phyloP scores from a whole-genome alignment of 345 rosid genomes.

The Psidium guajava region DNA sequence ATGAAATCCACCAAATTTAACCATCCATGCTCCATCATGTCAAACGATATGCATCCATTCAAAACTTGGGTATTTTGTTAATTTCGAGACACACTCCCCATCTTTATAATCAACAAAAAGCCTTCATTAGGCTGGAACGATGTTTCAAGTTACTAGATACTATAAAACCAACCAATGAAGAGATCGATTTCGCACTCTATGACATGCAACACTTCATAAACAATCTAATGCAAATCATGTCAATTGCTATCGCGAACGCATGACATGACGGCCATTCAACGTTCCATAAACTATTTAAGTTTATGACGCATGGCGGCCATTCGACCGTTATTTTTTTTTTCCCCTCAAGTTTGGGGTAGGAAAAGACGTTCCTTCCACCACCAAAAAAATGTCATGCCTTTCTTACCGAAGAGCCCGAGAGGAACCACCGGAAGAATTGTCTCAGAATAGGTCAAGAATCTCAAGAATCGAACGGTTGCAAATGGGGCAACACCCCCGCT shows the following conservation, averaged over 20 bases:
- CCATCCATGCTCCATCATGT: background rate
- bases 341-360: background rate
- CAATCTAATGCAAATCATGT: background rate
- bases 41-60: background rate
- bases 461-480: conserved; percentile 68
- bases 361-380: background rate
- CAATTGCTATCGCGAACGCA: background rate
- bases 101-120: background rate
- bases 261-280: background rate
- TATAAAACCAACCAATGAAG: background rate
- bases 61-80: background rate
- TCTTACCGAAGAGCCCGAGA: background rate
- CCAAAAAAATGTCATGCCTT: background rate
- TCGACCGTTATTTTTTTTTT: background rate
- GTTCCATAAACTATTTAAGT: background rate
- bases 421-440: background rate
- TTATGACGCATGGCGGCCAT: fast-evolving
- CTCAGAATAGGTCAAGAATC: conserved; percentile 62
- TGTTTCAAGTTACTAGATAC: background rate
- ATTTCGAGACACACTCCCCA: background rate
- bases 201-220: background rate
- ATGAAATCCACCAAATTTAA: background rate
- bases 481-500: conserved; percentile 60
- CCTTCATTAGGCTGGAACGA: background rate
- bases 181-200: background rate